Base-by-base conservation (phyloP, 2,329 filamentous ascomycete genomes). In the Monosporascus sp. region DNA sequence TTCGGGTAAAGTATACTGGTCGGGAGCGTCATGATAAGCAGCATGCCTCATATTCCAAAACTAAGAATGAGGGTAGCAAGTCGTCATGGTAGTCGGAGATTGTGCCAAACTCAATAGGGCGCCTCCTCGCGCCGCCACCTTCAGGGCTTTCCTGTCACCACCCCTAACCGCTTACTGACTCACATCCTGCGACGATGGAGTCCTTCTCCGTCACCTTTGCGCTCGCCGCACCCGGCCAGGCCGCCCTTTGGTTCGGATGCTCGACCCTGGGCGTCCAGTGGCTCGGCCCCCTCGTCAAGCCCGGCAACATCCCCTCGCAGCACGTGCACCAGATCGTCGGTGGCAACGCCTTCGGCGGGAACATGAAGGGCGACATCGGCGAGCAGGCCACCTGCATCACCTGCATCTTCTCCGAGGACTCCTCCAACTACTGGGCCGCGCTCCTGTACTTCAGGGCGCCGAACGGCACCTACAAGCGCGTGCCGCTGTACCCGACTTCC, bases 401-500 rank as follows among this genome's bases (percentile, higher is more conserved):
- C 8, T 57, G 55, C n/a, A 50, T 49, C 3, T 56, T 54, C 48
- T 50, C 52, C 22, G 51, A 50, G 54, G 54, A 56, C 39, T 56
- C 54, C 51, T 54, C 51, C 35, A 56, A 54, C 54, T 56, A 54
- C 49, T 51, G 49, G 54, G 54, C 54, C 9, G 51, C 54, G 7
- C 48, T 51, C 36, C 48, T 56, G 51, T 56, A 53, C 48, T 53
- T 53, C 54, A 48, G 50, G 39, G 52, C 52, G 17, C 25, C 51
- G 39, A 57, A 57, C 35, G 56, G 54, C 18, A 49, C 56, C 31
- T 56, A 55, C 49, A 50, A 57, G 39, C 51, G 54, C 14, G 51
- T 57, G 6, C 50, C 54, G 36, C 48, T 50, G 18, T 56, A 48
- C 35, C 46, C 53, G 65, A 67, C 41, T 70, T 74, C 56, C 72